phyloP scores from a whole-genome alignment of 2,329 filamentous ascomycete species.

The Hyphodiscus sp. region DNA sequence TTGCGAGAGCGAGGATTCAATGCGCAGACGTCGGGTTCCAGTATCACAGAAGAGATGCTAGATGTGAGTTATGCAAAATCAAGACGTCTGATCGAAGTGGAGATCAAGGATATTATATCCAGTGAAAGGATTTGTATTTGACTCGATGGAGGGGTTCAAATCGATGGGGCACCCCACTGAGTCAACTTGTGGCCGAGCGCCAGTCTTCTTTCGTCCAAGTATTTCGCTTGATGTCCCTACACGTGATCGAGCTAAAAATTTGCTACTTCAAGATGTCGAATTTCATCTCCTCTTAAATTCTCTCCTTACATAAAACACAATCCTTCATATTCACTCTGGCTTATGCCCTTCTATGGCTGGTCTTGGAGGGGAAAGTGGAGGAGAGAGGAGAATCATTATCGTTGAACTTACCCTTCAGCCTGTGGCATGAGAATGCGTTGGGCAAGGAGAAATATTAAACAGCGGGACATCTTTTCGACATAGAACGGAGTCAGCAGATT shows the following conservation, averaged over 20 bases:
- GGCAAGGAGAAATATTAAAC: slow-evolving; percentile 26
- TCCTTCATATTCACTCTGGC: slow-evolving; percentile 64
- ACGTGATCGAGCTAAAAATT: slow-evolving; percentile 10
- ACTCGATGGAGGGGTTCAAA: neutral
- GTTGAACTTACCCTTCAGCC: slow-evolving; percentile 56
- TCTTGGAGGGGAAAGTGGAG: slow-evolving; percentile 64
- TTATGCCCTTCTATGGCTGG: slow-evolving; percentile 50
- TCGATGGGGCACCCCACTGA: slow-evolving; percentile 3
- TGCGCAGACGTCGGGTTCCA: neutral
- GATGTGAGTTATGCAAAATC: neutral
- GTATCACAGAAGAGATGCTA: neutral
- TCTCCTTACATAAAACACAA: slow-evolving; percentile 40
- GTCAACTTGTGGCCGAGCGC: neutral
- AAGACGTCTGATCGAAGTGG: neutral
- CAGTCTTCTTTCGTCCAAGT: slow-evolving; percentile 3
- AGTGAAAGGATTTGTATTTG: slow-evolving; percentile 14
- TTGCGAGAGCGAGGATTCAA: neutral
- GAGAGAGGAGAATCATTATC: slow-evolving; percentile 45
- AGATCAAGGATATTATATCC: slow-evolving; percentile 1
- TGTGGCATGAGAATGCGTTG: slow-evolving; percentile 32
- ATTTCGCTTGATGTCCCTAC: slow-evolving; percentile 2
- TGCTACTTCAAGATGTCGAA: neutral
- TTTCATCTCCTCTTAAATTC: slow-evolving; percentile 19
- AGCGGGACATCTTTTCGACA: slow-evolving; percentile 21
- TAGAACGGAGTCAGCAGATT: neutral